Evolutionary conservation across 495 filamentous ascomycete genomes (phyloP), one percentile per base, ranked within the genome.

Genomic region (Cercophora sp.): DNA sequence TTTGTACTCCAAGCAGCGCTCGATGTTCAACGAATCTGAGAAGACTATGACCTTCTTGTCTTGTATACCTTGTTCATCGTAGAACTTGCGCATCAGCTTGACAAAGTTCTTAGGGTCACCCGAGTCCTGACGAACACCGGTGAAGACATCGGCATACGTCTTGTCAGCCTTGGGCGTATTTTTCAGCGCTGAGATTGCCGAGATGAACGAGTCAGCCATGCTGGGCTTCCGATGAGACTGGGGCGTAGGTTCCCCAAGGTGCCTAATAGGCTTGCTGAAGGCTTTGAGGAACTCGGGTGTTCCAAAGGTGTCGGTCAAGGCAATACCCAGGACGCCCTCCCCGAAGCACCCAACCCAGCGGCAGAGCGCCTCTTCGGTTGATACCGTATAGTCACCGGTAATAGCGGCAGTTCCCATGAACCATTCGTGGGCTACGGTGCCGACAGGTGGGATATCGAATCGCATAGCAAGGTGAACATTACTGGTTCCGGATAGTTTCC

Each of bases 401-500:
- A 96, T 87, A 27, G 93, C 91, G 13, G 93, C 93, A 47, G 95
- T 89, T 34, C 88, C 89, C 93, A 98, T 98, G 72, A 96, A 96
- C 94, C 94, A 98, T 70, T 98, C 93, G 57, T 98, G 93, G 0
- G 94, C 93, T 1, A 98, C 91, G 2, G 93, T 98, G 13, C 93
- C 93, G 16, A 98, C 83, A 0, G 92, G 88, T 6, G 80, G 70
- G 23, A 93, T 79, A 18, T 80, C 81, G 65, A 92, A 88, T 63
- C 89, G 87, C 88, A 94, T 94, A 15, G 93, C 93, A 54, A 97
- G 86, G 63, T 98, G 93, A 18, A 97, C 94, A 63, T 98, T 98
- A 67, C 91, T 96, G 1, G 93, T 96, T 0, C 93, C 93, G 1
- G 83, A 82, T 42, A 97, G 76, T 54, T 81, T 83, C 1, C 93